Conservation (phyloP, 148 eudicot genomes). For the Chenopodium album region DNA sequence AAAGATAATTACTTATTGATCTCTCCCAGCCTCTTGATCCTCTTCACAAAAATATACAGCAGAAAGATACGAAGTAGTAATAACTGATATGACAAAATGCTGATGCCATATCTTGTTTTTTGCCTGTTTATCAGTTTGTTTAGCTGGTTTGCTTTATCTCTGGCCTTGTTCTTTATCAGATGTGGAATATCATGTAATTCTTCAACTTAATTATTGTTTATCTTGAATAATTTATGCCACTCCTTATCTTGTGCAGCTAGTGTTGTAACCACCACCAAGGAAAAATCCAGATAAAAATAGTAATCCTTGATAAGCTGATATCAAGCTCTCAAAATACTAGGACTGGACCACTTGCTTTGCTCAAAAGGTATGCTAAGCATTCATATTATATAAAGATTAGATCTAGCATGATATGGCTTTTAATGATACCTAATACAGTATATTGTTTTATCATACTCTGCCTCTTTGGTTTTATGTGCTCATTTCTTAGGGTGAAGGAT, state of each 20-base stretch:
- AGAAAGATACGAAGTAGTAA: neutral
- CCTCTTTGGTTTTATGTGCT: conserved; percentile 9
- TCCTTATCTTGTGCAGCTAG: conserved; percentile 29
- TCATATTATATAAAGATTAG: conserved; percentile 22
- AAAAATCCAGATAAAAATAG: neutral
- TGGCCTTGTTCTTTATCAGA: conserved; percentile 5
- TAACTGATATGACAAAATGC: conserved; percentile 22
- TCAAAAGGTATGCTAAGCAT: conserved; percentile 28
- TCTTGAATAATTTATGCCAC: conserved; percentile 12
- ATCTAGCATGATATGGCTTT: conserved; percentile 12
- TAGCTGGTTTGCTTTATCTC: conserved; percentile 6
- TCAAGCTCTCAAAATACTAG: conserved; percentile 26
- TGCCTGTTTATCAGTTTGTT: conserved; percentile 12
- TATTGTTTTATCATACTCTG: conserved; percentile 8
- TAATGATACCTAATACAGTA: neutral
- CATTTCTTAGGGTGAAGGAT: conserved; percentile 2
- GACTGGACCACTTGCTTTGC: conserved; percentile 25
- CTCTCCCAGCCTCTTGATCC: neutral
- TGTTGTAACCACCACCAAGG: conserved; percentile 23
- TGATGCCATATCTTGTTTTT: conserved; percentile 3
- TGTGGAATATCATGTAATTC: neutral
- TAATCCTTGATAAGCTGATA: conserved; percentile 19
- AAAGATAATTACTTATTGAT: neutral
- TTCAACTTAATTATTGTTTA: conserved; percentile 16
- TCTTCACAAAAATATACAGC: neutral